Percentiles rank a stretch among this genome's conserved stretches.
Conservation (phyloP, 2,329 filamentous ascomycete genomes). For the Pleoardoris graminearum region DNA sequence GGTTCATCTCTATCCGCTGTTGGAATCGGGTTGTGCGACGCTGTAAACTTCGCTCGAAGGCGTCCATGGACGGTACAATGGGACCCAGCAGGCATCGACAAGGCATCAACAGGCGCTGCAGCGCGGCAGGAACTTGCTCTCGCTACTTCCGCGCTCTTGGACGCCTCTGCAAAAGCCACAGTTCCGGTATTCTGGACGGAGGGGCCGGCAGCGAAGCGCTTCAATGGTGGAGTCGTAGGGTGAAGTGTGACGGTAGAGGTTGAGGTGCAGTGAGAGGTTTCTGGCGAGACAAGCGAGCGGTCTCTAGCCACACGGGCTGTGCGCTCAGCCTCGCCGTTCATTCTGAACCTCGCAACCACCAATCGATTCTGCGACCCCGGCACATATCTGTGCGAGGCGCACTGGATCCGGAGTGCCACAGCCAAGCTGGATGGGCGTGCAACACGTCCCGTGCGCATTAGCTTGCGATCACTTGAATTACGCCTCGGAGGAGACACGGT, state of each 20-base stretch:
- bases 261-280: constrained; percentile 14
- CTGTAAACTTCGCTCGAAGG: background rate
- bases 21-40: background rate
- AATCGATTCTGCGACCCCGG: constrained; percentile 24
- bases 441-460: constrained; percentile 3
- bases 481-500: constrained; percentile 6
- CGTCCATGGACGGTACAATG: background rate
- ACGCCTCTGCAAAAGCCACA: constrained; percentile 20
- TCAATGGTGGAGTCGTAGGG: constrained; percentile 18
- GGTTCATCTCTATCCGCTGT: background rate
- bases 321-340: constrained; percentile 22
- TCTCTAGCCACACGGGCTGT: constrained; percentile 22
- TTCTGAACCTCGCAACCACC: constrained; percentile 33
- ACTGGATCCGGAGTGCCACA: constrained; percentile 18
- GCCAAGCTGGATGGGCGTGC: constrained; percentile 11
- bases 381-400: constrained; percentile 33
- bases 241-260: constrained; percentile 14
- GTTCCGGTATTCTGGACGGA: constrained; percentile 8
- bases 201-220: constrained; percentile 8
- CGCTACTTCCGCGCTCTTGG: constrained; percentile 26
- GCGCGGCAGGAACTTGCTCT: constrained; percentile 30
- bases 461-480: background rate
- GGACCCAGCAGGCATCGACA: constrained; percentile 24
- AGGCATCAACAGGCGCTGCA: constrained; percentile 32
- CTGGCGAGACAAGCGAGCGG: constrained; percentile 18